Evolutionary conservation across 73 alveolate species (phyloP).

Genomic region (Paraurostyla sp.): DNA sequence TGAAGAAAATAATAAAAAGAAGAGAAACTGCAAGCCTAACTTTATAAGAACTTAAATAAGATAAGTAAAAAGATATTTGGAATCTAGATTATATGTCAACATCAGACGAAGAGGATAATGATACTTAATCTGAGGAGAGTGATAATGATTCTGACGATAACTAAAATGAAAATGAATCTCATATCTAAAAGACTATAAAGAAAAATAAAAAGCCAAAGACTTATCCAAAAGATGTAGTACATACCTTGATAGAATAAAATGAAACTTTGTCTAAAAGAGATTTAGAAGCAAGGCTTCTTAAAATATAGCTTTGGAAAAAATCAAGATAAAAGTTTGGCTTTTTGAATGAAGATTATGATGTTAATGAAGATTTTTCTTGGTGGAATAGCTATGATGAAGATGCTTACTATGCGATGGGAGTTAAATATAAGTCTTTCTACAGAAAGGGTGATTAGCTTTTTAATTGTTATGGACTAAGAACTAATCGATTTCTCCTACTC

Average conservation of each 20-base stretch:
- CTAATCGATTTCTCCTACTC: constrained; percentile 69
- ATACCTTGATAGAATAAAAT: background rate
- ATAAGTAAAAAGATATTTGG: constrained; percentile 62
- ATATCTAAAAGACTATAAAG: background rate
- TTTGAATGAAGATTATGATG: constrained; percentile 57
- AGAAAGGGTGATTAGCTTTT: constrained; percentile 72
- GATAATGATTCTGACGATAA: constrained; percentile 22
- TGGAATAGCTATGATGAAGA: constrained; percentile 49
- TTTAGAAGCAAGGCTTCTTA: background rate
- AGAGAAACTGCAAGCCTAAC: background rate
- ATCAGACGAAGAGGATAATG: constrained; percentile 76
- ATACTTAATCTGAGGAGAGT: constrained; percentile 53
- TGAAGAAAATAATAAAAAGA: constrained; percentile 3
- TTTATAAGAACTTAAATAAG: constrained; percentile 10
- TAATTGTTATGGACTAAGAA: constrained; percentile 78
- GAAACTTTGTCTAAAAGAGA: background rate
- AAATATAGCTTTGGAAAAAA: constrained; percentile 11
- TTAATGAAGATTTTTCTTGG: constrained; percentile 69
- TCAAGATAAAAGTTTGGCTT: background rate
- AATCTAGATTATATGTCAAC: constrained; percentile 63
- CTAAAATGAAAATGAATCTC: background rate
- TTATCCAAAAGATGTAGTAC: constrained; percentile 22
- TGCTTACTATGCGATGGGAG: constrained; percentile 71
- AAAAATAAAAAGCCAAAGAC: background rate
- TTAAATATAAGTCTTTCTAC: constrained; percentile 50